Conservation (phyloP, 805 yeast genomes). For the Danielozyma ontarioensis region DNA sequence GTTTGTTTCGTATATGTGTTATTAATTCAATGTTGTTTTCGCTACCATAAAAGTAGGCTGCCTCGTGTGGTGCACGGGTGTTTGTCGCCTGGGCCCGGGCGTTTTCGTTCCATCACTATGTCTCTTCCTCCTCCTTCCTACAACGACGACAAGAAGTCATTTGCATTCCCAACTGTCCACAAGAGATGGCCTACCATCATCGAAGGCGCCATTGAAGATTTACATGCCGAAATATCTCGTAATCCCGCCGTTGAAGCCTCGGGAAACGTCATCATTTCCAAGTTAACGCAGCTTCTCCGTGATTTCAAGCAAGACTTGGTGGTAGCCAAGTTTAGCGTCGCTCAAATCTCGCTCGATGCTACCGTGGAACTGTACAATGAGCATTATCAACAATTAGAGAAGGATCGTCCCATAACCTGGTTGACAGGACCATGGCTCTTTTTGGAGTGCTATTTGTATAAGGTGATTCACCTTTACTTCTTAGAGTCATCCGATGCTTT, state of each 20-base stretch:
- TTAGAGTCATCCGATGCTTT: constrained; percentile 19
- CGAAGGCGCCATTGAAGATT: constrained; percentile 61
- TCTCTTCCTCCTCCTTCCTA: constrained; percentile 49
- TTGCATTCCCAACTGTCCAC: constrained; percentile 75
- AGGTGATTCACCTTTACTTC: constrained; percentile 49
- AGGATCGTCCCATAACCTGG: constrained; percentile 51
- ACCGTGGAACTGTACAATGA: constrained; percentile 57
- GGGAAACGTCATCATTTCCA: constrained; percentile 40
- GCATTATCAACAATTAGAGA: constrained; percentile 30
- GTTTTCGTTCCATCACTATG: constrained; percentile 43
- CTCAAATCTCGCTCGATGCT: constrained; percentile 38
- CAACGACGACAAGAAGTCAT: constrained; percentile 69
- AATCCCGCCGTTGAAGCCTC: constrained; percentile 31
- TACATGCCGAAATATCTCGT: constrained; percentile 28
- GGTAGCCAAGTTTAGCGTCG: constrained; percentile 22
- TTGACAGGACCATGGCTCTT: constrained; percentile 84
- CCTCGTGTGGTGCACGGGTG: too few species aligned
- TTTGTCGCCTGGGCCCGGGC: too few species aligned
- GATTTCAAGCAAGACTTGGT: constrained; percentile 37
- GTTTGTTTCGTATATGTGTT: neutral
- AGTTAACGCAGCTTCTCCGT: constrained; percentile 39
- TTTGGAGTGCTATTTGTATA: constrained; percentile 80
- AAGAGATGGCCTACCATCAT: constrained; percentile 86
- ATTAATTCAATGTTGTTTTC: too few species aligned
- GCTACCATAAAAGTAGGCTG: too few species aligned